phyloP scores from a whole-genome alignment of 495 filamentous ascomycete species.

The Hypomontagnella submonticulosa region DNA sequence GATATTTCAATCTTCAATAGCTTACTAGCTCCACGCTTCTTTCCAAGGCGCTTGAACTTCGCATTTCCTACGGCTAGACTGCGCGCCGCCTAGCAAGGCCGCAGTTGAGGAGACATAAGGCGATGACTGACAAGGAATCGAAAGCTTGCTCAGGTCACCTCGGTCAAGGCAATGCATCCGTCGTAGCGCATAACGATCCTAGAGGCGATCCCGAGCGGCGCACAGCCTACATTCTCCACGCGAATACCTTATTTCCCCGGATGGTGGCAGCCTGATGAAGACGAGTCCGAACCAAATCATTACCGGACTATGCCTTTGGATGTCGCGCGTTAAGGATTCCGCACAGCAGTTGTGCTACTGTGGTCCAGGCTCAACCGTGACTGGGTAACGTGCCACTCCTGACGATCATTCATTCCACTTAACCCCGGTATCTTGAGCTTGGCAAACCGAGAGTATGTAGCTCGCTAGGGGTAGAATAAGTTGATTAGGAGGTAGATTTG shows the following conservation, averaged over 20 bases:
- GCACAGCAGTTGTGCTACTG: conserved; percentile 6
- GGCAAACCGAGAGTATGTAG: too few species aligned
- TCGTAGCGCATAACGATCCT: conserved; percentile 28
- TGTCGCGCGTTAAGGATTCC: conserved; percentile 2
- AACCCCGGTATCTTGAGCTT: conserved; percentile 12
- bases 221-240: conserved; percentile 16
- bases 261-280: background rate
- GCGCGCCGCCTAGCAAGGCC: conserved; percentile 3
- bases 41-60: conserved; percentile 1
- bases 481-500: too few species aligned
- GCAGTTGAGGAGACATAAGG: background rate
- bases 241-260: conserved; percentile 20
- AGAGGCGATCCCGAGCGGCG: conserved; percentile 23
- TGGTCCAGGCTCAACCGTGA: background rate
- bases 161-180: background rate
- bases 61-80: conserved; percentile 15
- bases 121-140: background rate
- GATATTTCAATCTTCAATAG: conserved; percentile 12
- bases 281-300: background rate
- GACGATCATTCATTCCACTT: background rate
- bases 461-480: too few species aligned
- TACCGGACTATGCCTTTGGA: background rate
- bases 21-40: conserved; percentile 14
- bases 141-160: background rate
- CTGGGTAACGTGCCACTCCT: conserved; percentile 19